These are phyloP conservation scores for Elsinoe ampelina DNA, from an alignment of 2,329 filamentous ascomycete genomes.

Conservation along the genomic window DNA sequence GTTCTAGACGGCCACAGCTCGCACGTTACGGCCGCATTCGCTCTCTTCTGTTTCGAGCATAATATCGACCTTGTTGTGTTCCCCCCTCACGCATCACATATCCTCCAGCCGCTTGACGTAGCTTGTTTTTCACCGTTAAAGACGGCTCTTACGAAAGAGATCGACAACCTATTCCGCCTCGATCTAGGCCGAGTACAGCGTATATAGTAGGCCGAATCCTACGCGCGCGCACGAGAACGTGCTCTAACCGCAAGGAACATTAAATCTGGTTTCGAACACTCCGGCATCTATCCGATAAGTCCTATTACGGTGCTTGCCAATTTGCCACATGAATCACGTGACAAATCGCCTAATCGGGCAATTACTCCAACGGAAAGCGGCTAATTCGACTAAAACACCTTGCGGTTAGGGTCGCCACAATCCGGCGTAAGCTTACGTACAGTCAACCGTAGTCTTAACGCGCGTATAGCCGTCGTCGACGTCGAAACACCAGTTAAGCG, in stretches of 20 bases:
- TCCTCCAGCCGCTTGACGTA: constrained; percentile 7
- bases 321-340: background rate
- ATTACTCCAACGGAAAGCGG: background rate
- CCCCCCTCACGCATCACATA: background rate
- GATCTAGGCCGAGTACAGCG: background rate
- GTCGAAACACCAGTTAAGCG: too few species aligned
- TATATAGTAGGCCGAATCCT: background rate
- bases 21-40: constrained; percentile 5
- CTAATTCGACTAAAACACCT: background rate
- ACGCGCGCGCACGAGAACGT: background rate
- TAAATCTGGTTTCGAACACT: background rate
- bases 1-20: background rate
- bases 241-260: background rate
- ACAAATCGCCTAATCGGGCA: background rate
- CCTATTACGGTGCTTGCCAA: background rate
- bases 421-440: too few species aligned
- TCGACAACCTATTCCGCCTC: background rate
- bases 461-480: too few species aligned
- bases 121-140: background rate
- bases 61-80: constrained; percentile 6
- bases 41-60: background rate
- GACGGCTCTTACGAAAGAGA: background rate
- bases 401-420: too few species aligned
- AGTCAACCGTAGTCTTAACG: too few species aligned
- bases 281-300: background rate